Evolutionary conservation across 1,284 basidiomycete species (phyloP), one percentile per base, ranked within the genome.

Genomic region (Psilocybe mexicana): DNA sequence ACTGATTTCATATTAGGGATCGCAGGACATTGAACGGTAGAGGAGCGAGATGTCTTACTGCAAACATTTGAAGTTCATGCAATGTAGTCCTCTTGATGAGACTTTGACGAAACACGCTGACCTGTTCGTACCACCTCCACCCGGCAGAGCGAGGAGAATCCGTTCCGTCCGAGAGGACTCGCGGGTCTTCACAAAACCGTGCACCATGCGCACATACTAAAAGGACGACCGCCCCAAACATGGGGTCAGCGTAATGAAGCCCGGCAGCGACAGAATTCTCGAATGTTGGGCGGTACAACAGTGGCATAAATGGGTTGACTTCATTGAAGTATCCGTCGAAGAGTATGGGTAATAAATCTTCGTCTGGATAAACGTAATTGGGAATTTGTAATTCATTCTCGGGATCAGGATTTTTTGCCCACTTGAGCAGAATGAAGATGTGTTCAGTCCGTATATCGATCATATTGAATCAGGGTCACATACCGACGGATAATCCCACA

Each of bases 241-340:
- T 75, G 3, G 76, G 57, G 66, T 92, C 84, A 11, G 71, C 77
- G 11, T 76, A 70, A 69, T 93, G 86, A 25, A 87, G 69, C 2
- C 81, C 79, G 6, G 83, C 79, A 23, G 70, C 70, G 42, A 91
- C 72, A 44, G 80, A 76, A n/a, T 74, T 72, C 59, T 90, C 83
- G 63, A 96, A 94, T 24, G 85, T 86, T 2, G 85, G 85, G 0
- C 85, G 83, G 68, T 96, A 93, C 2, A 96, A 74, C 14, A 95
- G 75, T 2, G 92, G 91, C 30, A 84, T 72, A 63, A 85, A 79
- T 2, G 72, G 65, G 68, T 94, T 92, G 63, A 84, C 70, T 47
- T 83, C 67, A 0, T 65, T 63, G 67, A 95, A 96, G 68, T 88
- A 95, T 7, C 84, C 74, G 24, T 88, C 81, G 62, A 94, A 77